phyloP scores from a whole-genome alignment of 164 flowering plant genomes.

The Annona squamosa region DNA sequence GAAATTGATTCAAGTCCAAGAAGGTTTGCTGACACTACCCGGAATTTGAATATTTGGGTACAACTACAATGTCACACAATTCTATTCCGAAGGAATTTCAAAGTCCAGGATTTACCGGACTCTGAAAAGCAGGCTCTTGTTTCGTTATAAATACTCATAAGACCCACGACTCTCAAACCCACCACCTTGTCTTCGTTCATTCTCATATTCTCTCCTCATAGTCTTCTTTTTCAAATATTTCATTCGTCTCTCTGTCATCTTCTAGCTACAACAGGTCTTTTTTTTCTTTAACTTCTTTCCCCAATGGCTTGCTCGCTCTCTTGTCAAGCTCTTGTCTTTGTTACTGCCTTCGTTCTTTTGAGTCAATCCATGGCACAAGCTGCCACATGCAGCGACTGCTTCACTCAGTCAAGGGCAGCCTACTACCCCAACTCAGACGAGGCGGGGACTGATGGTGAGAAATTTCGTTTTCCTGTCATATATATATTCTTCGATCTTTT shows the following conservation, averaged over 20 bases:
- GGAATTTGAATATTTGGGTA: background rate
- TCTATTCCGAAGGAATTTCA: constrained; percentile 9
- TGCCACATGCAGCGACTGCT: constrained; percentile 51
- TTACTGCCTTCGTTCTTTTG: constrained; percentile 24
- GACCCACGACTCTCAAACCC: constrained; percentile 9
- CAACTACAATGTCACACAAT: background rate
- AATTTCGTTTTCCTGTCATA: too few species aligned
- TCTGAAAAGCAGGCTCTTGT: background rate
- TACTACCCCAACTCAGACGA: constrained; percentile 63
- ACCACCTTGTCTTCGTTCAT: constrained; percentile 5
- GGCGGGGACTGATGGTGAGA: constrained; percentile 57
- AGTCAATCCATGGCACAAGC: constrained; percentile 26
- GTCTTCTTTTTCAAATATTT: constrained; percentile 2
- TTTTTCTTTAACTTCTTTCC: background rate
- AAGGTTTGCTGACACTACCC: constrained; percentile 12
- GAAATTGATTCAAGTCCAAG: constrained; percentile 6
- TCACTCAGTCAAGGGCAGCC: constrained; percentile 55
- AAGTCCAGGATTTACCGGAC: constrained; percentile 10
- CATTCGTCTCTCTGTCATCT: background rate
- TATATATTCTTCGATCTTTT: background rate
- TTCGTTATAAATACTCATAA: constrained; percentile 11
- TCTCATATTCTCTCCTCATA: background rate
- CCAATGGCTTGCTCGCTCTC: constrained; percentile 30
- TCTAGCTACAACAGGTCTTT: too few species aligned
- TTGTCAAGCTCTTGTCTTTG: constrained; percentile 16